phyloP scores from a whole-genome alignment of 2,329 filamentous ascomycete species.

The Aspergillus versicolor region DNA sequence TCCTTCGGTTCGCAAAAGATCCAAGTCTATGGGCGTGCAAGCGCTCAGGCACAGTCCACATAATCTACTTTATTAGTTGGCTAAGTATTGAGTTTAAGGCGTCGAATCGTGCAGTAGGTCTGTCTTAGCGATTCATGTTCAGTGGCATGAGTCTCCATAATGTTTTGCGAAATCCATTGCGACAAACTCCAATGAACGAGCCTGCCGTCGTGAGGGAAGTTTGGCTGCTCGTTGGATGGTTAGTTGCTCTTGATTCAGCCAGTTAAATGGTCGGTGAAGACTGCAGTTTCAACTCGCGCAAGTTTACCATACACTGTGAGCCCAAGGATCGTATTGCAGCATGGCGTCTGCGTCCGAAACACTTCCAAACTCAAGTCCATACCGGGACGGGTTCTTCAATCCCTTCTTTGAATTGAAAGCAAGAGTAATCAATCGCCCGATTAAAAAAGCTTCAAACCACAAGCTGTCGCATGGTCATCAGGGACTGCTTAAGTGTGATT shows the following conservation, averaged over 20 bases:
- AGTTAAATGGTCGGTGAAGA: background rate
- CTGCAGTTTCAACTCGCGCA: background rate
- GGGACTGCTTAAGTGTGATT: background rate
- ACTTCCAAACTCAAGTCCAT: too few relatives aligned
- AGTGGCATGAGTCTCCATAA: background rate
- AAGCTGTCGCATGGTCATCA: background rate
- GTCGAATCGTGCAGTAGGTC: too few relatives aligned
- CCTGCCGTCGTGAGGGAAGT: background rate
- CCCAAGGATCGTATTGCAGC: background rate
- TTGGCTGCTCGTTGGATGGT: background rate
- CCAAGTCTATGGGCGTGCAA: too few relatives aligned
- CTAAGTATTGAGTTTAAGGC: background rate
- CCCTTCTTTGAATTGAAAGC: background rate
- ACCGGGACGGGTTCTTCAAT: background rate
- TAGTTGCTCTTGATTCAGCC: background rate
- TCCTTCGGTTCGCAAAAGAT: too few relatives aligned
- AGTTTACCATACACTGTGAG: background rate
- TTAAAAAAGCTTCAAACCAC: background rate
- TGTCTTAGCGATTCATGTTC: background rate
- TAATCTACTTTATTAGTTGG: background rate
- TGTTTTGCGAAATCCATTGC: background rate
- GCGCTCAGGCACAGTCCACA: too few relatives aligned
- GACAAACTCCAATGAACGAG: background rate
- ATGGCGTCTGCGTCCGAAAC: background rate
- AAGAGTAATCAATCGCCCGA: background rate